Percentiles rank a stretch among this genome's conserved stretches.
Evolutionary conservation across 192 early-diverging fungal genomes (phyloP).

Genomic region (Kickxella alabastrina): DNA sequence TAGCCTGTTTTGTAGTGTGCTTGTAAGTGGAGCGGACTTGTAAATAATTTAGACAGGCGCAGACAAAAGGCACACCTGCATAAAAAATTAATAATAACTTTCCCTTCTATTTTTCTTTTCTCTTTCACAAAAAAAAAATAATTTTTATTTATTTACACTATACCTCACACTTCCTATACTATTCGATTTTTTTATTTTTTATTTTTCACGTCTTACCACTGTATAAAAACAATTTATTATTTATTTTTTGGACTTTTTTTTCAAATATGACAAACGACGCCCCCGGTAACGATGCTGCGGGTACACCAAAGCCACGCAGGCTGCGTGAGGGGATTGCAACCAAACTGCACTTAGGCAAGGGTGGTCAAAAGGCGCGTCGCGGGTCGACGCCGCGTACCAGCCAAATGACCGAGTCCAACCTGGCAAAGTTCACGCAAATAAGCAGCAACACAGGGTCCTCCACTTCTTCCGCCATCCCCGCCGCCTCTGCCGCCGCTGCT

Average conservation of each 20-base stretch:
- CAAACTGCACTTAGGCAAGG: conserved; percentile 18
- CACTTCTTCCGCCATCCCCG: too few species aligned
- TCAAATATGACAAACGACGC: background rate
- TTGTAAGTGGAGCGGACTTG: too few species aligned
- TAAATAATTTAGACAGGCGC: too few species aligned
- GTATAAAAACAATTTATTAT: background rate
- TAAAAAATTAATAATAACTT: too few species aligned
- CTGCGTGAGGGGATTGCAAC: conserved; percentile 13
- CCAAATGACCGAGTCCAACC: conserved; percentile 9
- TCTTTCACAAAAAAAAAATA: conserved; percentile 8
- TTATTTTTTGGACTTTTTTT: background rate
- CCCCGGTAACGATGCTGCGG: background rate
- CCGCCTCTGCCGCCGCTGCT: too few species aligned
- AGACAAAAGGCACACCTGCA: too few species aligned
- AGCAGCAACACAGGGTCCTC: too few species aligned
- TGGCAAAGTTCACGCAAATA: conserved; percentile 3
- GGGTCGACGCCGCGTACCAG: conserved; percentile 35
- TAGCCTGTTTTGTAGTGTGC: too few species aligned
- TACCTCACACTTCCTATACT: conserved; percentile 1
- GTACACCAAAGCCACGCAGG: conserved; percentile 11
- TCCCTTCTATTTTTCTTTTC: too few species aligned
- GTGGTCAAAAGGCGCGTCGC: conserved; percentile 32
- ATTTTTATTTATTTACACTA: conserved; percentile 6
- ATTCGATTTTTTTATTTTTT: conserved; percentile 5
- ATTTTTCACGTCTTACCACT: background rate